A percentile compares a stretch with the other conserved stretches of the same genome.
Conservation (phyloP, 257 asterid genomes). For the Solanum arcanum region DNA sequence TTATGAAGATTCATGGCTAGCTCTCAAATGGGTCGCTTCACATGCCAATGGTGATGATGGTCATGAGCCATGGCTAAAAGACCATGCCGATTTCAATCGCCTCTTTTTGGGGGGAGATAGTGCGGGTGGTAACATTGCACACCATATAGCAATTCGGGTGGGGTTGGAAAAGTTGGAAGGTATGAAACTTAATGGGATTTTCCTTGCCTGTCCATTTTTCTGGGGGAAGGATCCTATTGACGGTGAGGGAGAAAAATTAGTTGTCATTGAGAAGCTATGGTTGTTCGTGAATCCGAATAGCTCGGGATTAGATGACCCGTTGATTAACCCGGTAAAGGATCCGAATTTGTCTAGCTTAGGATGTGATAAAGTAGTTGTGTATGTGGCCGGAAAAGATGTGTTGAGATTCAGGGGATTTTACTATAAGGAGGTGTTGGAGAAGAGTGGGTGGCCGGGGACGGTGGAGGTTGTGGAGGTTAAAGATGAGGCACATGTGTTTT, state of each 20-base stretch:
- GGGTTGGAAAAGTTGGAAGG: conserved; percentile 23
- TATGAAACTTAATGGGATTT: conserved; percentile 21
- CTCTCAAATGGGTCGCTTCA: conserved; percentile 44
- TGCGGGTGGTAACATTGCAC: conserved; percentile 50
- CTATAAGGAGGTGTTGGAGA: conserved; percentile 25
- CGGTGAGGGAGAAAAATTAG: conserved; percentile 9
- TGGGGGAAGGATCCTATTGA: conserved; percentile 47
- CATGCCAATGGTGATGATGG: conserved; percentile 15
- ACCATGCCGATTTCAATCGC: conserved; percentile 30
- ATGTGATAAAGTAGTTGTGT: conserved; percentile 29
- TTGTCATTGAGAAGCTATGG: conserved; percentile 24
- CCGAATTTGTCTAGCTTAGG: conserved; percentile 19
- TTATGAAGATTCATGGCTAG: conserved; percentile 49
- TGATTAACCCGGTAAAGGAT: conserved; percentile 38
- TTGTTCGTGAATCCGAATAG: conserved; percentile 23
- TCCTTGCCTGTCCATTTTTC: conserved; percentile 44
- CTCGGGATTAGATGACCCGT: conserved; percentile 42
- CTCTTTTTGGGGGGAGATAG: conserved; percentile 56
- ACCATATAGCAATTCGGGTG: conserved; percentile 23
- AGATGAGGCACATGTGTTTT: conserved; percentile 37
- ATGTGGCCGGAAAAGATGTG: conserved; percentile 29
- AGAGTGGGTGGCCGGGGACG: conserved; percentile 42
- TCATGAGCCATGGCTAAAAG: conserved; percentile 29
- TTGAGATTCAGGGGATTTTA: conserved; percentile 29
- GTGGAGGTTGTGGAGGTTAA: conserved; percentile 33